Evolutionary conservation across 1,284 basidiomycete species (phyloP), one percentile per base, ranked within the genome.

Genomic region (Mycosarcoma mackinlayi): DNA sequence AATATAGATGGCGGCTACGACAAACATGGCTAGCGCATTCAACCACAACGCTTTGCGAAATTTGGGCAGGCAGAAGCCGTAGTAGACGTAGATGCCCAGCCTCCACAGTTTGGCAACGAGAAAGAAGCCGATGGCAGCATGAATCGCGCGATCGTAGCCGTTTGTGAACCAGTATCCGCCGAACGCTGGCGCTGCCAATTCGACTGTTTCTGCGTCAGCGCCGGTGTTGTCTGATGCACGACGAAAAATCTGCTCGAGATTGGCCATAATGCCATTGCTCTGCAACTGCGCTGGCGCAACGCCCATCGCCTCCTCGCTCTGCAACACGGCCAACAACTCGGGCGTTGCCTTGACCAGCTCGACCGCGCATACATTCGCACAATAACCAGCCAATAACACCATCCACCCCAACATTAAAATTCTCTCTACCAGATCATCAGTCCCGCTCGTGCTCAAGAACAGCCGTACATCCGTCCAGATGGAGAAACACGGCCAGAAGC

Each of bases 401-500:
- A 83, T 83, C 52, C 74, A 65, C 24, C 70, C 48, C 4, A 83
- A 59, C 25, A 83, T 55, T 47, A 77, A 64, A 14, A 78, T 1
- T 1, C 82, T 60, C 39, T 83, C 78, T 14, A 57, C 54, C 39
- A 83, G 58, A 47, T 83, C 82, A 57, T 83, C 82, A 10, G 78
- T 81, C 6, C 82, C 82, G 11, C 58, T 66, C 10, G 66, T 64
- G 44, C 83, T 83, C 42, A 83, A 44, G 42, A 74, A 79, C n/a
- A 64, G 42, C 8, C 79, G 52, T 0, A 75, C 69, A 37, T 80
- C 78, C n/a, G 66, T 69, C 78, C 77, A 79, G n/a, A 79, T 63
- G 6, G 57, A 61, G 59, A 72, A 80, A 19, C 76, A 65, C 0
- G 80, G 80, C 56, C 68, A 82, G 59, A 81, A 83, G 30, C 61